A percentile compares a stretch with the other conserved stretches of the same genome.
Conservation (phyloP, 2,329 filamentous ascomycete genomes). For the Hirsutella minnesotensis region DNA sequence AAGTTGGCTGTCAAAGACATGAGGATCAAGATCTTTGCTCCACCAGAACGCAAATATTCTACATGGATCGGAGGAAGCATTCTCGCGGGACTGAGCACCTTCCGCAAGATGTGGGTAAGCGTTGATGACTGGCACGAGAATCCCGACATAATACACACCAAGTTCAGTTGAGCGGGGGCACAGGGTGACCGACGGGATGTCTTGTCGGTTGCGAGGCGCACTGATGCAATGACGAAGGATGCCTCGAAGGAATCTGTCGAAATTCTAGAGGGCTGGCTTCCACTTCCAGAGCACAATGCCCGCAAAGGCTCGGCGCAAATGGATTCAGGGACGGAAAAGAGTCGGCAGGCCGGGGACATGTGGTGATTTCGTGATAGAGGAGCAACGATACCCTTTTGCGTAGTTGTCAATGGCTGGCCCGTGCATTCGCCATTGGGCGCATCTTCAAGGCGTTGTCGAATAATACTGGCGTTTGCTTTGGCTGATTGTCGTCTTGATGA, state of each 20-base stretch:
- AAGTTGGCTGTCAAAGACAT: constrained; percentile 94
- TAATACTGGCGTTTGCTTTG: too few species aligned
- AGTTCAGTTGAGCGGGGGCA: constrained; percentile 57
- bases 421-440: too few species aligned
- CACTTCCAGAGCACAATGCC: too few species aligned
- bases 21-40: constrained; percentile 98
- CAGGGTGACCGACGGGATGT: too few species aligned
- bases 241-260: constrained; percentile 2
- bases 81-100: constrained; percentile 89
- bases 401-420: too few species aligned
- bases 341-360: too few species aligned
- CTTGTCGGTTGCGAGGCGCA: too few species aligned
- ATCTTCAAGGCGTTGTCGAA: too few species aligned
- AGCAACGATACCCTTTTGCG: constrained; percentile 5
- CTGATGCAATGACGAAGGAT: background rate
- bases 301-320: too few species aligned
- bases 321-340: too few species aligned
- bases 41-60: constrained; percentile 94
- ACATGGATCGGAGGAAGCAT: constrained; percentile 99
- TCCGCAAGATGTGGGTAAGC: constrained; percentile 99
- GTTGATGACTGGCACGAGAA: constrained; percentile 99
- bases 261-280: background rate
- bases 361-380: background rate
- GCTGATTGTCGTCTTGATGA: too few species aligned
- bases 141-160: constrained; percentile 96